A percentile compares a stretch with the other conserved stretches of the same genome.
phyloP scores from a whole-genome alignment of 1,139 yeast genomes.

The Petasospora rhodanensis region DNA sequence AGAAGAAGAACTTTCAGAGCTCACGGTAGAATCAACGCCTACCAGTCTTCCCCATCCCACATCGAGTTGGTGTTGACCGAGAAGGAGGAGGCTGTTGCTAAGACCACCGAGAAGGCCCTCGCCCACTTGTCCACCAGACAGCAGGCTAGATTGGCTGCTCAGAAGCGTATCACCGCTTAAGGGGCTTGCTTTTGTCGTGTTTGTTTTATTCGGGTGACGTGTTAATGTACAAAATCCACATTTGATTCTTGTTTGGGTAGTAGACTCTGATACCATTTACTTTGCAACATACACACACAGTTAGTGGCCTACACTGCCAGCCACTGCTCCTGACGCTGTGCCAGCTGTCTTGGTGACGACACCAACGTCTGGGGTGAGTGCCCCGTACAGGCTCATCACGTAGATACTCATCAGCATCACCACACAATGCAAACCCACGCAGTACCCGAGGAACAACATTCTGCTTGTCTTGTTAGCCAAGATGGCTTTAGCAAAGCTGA shows the following conservation, averaged over 20 bases:
- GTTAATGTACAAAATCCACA: constrained; percentile 10
- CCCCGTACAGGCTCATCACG: constrained; percentile 45
- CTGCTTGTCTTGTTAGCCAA: constrained; percentile 71
- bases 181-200: constrained; percentile 1
- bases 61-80: constrained; percentile 96
- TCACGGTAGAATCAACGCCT: constrained; percentile 99
- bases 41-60: constrained; percentile 98
- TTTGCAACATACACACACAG: background rate
- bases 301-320: background rate
- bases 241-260: background rate
- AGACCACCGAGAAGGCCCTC: constrained; percentile 83
- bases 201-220: too few species aligned
- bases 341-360: constrained; percentile 4
- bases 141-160: constrained; percentile 86
- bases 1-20: constrained; percentile 99
- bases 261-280: background rate
- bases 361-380: constrained; percentile 7
- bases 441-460: constrained; percentile 68
- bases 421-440: constrained; percentile 68
- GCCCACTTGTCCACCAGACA: constrained; percentile 85
- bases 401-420: constrained; percentile 65
- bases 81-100: constrained; percentile 89
- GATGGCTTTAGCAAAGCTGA: constrained; percentile 67
- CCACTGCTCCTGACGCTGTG: background rate
- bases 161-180: constrained; percentile 64